Evolutionary conservation across 805 yeast genomes (phyloP).

Genomic region (Candida tallmaniae): DNA sequence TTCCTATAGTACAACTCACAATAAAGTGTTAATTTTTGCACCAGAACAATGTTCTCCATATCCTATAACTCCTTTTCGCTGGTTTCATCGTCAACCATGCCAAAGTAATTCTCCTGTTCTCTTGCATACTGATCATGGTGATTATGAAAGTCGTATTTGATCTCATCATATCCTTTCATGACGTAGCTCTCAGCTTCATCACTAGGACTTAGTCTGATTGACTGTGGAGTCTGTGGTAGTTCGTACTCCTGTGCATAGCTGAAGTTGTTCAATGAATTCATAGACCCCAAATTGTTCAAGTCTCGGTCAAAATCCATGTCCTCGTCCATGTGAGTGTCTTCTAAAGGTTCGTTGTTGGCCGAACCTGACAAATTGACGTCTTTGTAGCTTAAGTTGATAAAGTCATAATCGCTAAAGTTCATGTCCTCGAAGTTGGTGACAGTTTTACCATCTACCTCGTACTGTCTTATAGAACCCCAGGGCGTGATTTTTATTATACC

Average conservation of each 20-base stretch:
- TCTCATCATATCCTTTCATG: constrained; percentile 23
- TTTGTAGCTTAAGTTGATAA: constrained; percentile 6
- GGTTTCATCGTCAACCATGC: constrained; percentile 24
- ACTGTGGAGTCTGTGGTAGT: constrained; percentile 23
- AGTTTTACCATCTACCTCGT: constrained; percentile 40
- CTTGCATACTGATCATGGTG: constrained; percentile 18
- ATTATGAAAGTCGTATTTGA: constrained; percentile 1
- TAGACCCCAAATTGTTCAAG: constrained; percentile 1
- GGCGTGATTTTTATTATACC: constrained; percentile 60
- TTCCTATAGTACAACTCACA: no score
- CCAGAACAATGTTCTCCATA: not conserved
- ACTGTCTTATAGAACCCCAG: constrained; percentile 54
- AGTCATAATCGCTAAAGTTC: constrained; percentile 21
- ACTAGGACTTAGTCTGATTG: constrained; percentile 27
- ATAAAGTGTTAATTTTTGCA: no score
- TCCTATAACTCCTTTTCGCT: not conserved
- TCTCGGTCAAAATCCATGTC: not conserved
- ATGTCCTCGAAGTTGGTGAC: constrained; percentile 47
- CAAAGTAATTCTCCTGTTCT: constrained; percentile 37
- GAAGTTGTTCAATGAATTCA: constrained; percentile 1
- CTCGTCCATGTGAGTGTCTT: not conserved
- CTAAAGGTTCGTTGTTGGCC: not conserved
- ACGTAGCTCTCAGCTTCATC: constrained; percentile 38
- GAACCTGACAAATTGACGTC: not conserved
- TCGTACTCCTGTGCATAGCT: constrained; percentile 6